phyloP scores from a whole-genome alignment of 805 yeast genomes.

The Schizosaccharomyces octosporus region DNA sequence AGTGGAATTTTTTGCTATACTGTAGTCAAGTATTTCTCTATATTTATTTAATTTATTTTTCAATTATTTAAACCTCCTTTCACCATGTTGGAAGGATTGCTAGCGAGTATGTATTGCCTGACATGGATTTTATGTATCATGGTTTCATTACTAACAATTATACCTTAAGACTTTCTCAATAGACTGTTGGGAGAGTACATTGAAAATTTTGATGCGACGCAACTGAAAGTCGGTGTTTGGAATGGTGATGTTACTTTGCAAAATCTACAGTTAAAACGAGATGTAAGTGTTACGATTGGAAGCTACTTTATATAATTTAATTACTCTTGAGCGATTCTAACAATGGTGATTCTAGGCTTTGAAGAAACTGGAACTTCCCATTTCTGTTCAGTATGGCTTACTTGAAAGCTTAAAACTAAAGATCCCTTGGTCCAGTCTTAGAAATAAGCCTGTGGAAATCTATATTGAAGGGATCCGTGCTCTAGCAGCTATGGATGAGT shows the following conservation, averaged over 20 bases:
- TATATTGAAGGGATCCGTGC: constrained; percentile 41
- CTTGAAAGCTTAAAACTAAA: constrained; percentile 70
- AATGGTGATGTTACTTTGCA: constrained; percentile 80
- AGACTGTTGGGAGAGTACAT: constrained; percentile 29
- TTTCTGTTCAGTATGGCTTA: constrained; percentile 73
- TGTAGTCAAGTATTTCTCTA: too few species aligned
- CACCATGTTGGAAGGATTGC: background rate
- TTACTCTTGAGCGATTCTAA: background rate
- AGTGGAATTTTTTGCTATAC: too few species aligned
- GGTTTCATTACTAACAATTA: background rate
- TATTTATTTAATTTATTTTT: too few species aligned
- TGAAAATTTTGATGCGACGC: constrained; percentile 87
- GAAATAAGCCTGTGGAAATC: constrained; percentile 75
- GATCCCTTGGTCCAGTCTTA: constrained; percentile 90
- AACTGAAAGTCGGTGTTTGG: constrained; percentile 88
- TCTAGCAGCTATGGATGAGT: background rate
- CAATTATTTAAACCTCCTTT: background rate
- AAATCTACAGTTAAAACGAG: constrained; percentile 39
- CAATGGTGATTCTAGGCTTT: constrained; percentile 23
- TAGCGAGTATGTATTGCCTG: background rate
- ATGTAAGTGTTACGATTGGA: background rate
- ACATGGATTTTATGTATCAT: background rate
- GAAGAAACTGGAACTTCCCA: constrained; percentile 62
- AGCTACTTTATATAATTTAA: background rate
- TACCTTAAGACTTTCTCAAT: constrained; percentile 12